Conservation (phyloP, 2,329 filamentous ascomycete species). For the Aspergillus luchuensis region DNA sequence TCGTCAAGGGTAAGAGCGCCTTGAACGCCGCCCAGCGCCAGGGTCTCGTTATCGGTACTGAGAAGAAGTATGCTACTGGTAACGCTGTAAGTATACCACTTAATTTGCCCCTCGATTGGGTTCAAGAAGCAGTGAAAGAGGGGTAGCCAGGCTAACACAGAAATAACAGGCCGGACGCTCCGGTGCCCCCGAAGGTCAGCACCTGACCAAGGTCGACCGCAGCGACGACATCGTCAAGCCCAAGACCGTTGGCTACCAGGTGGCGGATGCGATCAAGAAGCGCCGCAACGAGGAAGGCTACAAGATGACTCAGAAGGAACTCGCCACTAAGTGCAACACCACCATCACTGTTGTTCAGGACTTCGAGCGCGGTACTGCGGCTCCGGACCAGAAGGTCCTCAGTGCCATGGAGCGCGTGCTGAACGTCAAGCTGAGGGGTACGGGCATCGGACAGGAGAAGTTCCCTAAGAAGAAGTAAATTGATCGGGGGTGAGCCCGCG, state of each 20-base stretch:
- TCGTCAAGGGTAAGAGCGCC: slow-evolving; percentile 78
- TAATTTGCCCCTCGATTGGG: background rate
- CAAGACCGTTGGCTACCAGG: slow-evolving; percentile 79
- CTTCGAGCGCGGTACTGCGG: slow-evolving; percentile 77
- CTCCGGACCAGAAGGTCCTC: slow-evolving; percentile 83
- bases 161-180: slow-evolving; percentile 45
- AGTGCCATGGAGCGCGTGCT: slow-evolving; percentile 77
- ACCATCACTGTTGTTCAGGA: slow-evolving; percentile 77
- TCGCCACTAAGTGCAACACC: slow-evolving; percentile 86
- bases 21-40: slow-evolving; percentile 87
- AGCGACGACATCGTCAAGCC: slow-evolving; percentile 97
- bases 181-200: slow-evolving; percentile 76
- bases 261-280: slow-evolving; percentile 80
- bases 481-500: slow-evolving; percentile 30
- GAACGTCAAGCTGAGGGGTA: slow-evolving; percentile 83
- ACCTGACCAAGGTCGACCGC: slow-evolving; percentile 95
- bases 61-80: slow-evolving; percentile 84
- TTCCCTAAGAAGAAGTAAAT: slow-evolving; percentile 72
- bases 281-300: slow-evolving; percentile 79
- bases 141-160: background rate
- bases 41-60: slow-evolving; percentile 75
- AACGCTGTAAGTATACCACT: slow-evolving; percentile 68
- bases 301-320: slow-evolving; percentile 92
- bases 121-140: no score
- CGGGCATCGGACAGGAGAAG: slow-evolving; percentile 81